Base-by-base conservation (phyloP, 352 stramenopile genomes). In the Phytophthora meadii region DNA sequence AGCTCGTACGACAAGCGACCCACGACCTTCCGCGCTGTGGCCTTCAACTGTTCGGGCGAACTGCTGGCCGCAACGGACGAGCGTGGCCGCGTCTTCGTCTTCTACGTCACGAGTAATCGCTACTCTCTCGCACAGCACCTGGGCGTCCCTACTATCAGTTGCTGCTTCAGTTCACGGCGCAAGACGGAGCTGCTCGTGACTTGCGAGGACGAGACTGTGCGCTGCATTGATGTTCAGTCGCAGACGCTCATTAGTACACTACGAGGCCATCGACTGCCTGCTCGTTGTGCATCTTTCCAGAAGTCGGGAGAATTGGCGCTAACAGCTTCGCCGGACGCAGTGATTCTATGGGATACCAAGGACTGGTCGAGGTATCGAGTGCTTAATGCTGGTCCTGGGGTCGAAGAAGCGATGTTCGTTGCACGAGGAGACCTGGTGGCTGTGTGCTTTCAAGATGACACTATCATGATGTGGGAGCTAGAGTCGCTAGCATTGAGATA, bases 381-480 rank as follows among this genome's bases (percentile, higher is more conserved):
- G 15, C 76, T 96, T 1, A 94, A 93, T 47, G 88, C 86, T 8
- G 85, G 84, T 0, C 82, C 83, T 0, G 84, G 81, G 0, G 83
- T 93, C 15, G 79, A 90, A 42, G 68, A 83, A 34, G 83, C 83
- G 1, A 76, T 63, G n/a, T 94, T 94, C 42, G 81, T 92, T 22
- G 14, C 69, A 0, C 59, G 62, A 50, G 82, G 79, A 17, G 70
- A 93, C 11, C 70, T 95, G 10, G 86, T 95, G 22, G 85, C 84
- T 1, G 85, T 94, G 2, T 94, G 79, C 51, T 95, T 94, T 57
- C 79, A 91, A 34, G 88, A 95, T 46, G 78, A 92, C 52, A 88
- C 84, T 10, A 89, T 94, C 58, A 90, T 95, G 81, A 93, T 95
- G 84, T 94, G 85, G 88, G 84, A 93, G 52, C 73, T 94, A 4